Conservation (phyloP, 2,329 filamentous ascomycete species). For the Tolypocladium ovalisporum region DNA sequence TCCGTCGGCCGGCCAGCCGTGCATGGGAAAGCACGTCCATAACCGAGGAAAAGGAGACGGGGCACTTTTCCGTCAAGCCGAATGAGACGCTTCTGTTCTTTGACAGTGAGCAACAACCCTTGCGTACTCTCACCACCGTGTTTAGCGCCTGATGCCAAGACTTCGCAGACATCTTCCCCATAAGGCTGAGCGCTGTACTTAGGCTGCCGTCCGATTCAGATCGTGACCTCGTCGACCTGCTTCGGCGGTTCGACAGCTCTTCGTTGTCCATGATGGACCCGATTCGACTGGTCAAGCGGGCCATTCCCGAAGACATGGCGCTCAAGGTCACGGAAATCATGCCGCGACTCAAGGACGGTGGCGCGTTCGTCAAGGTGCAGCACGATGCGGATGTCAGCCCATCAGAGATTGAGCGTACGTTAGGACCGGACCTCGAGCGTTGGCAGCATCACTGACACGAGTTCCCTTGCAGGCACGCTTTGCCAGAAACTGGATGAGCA, state of each 20-base stretch:
- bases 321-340: conserved; percentile 72
- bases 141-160: neutral
- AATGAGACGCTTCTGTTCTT: conserved; percentile 85
- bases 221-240: conserved; percentile 35
- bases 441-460: neutral
- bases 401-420: conserved; percentile 30
- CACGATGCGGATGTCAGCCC: conserved; percentile 29
- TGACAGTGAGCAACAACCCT: conserved; percentile 51
- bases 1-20: neutral
- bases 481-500: conserved; percentile 53
- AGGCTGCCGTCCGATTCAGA: conserved; percentile 37
- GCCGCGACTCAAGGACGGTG: conserved; percentile 80
- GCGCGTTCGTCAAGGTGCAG: conserved; percentile 81
- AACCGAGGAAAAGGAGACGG: conserved; percentile 52
- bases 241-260: conserved; percentile 40
- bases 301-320: conserved; percentile 49
- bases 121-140: neutral
- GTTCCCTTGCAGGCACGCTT: conserved; percentile 34
- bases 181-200: conserved; percentile 49
- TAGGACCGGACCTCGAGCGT: neutral
- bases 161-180: conserved; percentile 67
- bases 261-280: conserved; percentile 40
- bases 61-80: conserved; percentile 66
- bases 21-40: conserved; percentile 4
- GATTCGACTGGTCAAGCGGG: conserved; percentile 44